Conservation (phyloP, 768 basidiomycete genomes). For the Trametes punicea region DNA sequence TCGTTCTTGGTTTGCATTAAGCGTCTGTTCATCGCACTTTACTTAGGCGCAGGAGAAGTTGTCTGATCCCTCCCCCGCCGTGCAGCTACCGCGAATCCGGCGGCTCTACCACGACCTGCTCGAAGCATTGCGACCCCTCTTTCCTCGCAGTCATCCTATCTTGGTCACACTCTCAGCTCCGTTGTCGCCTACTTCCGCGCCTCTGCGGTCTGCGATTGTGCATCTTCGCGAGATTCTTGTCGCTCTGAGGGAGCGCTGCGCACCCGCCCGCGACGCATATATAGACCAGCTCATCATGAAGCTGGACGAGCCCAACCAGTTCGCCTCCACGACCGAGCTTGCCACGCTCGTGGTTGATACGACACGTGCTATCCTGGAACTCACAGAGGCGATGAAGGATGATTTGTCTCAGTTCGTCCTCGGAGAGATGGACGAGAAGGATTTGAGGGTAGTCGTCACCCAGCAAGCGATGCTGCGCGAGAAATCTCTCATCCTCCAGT, state of each 20-base stretch:
- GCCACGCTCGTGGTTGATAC: constrained; percentile 49
- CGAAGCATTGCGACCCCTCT: constrained; percentile 49
- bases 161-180: constrained; percentile 53
- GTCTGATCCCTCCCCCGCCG: constrained; percentile 54
- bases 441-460: constrained; percentile 47
- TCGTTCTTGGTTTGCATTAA: background rate
- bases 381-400: constrained; percentile 63
- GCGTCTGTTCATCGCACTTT: background rate
- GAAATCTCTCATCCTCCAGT: constrained; percentile 47
- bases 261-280: constrained; percentile 57
- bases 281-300: constrained; percentile 43
- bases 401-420: constrained; percentile 65
- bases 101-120: constrained; percentile 52
- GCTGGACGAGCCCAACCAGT: constrained; percentile 33
- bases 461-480: constrained; percentile 55
- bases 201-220: constrained; percentile 52
- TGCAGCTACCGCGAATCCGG: constrained; percentile 58
- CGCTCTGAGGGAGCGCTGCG: constrained; percentile 58
- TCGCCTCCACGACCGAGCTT: constrained; percentile 31
- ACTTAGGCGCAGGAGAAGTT: constrained; percentile 53
- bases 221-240: constrained; percentile 53
- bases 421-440: constrained; percentile 62
- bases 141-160: constrained; percentile 52
- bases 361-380: constrained; percentile 44
- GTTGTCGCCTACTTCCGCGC: constrained; percentile 64